Base-by-base conservation (phyloP, 129 eudicot species). In the Pittosporum tobira region DNA sequence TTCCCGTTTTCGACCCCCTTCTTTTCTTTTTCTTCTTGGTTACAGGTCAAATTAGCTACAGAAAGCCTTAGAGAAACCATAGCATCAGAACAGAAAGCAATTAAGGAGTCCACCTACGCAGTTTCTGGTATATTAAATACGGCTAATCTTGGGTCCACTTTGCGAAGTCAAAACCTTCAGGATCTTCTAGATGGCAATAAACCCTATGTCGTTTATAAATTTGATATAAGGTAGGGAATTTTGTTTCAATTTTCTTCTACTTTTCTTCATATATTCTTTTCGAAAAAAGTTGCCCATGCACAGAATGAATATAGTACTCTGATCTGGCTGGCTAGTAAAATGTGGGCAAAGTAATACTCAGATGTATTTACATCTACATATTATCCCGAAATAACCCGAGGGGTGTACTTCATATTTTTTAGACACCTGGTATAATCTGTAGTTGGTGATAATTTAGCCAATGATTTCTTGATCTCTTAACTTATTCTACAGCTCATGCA, bases 81-180 rank as follows among this genome's bases (percentile, higher is more conserved):
- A 52, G 48, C 68, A 63, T 68, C 88, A 59, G 95, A 85, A 67
- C 77, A 69, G 73, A 85, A 67, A 53, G 68, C 72, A 24, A 34
- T 85, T 61, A 68, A 63, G 66, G 75, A 75, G 44, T 77, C 72
- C 22, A 73, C 78, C 56, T 80, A 85, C 52, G 54, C 95, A 24
- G 89, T 80, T 71, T 80, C 88, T 61, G 81, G 84, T 34, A 61
- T 90, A 71, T 49, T 90, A 51, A 64, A 69, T 47, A 80, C 88
- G 53, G 76, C 94, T 42, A 49, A 77, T 74, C 74, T 76, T 77
- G 76, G 60, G 38, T 66, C 75, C 22, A 80, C 89, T 67, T 83
- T 80, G 14, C 84, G 94, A 60, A 71, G 86, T 24, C 80, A 77
- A 63, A 85, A 79, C 72, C 89, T 90, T 38, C 78, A 65, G 80